phyloP scores from a whole-genome alignment of 257 asterid species.

The Voacanga thouarsii region DNA sequence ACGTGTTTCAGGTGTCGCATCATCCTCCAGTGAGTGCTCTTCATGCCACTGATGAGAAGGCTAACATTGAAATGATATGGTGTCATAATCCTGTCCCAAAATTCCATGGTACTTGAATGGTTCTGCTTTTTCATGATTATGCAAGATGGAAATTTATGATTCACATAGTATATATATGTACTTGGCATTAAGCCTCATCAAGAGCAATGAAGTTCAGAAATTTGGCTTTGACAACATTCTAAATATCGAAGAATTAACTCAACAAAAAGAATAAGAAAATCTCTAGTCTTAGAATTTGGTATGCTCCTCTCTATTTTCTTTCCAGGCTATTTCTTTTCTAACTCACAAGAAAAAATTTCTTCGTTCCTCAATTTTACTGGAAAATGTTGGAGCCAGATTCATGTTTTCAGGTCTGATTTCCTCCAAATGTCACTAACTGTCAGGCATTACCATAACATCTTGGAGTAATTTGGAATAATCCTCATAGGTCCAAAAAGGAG shows the following conservation, averaged over 20 bases:
- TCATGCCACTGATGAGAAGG: slow-evolving; percentile 74
- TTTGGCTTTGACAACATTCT: neutral
- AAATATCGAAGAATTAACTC: neutral
- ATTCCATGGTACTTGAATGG: slow-evolving; percentile 48
- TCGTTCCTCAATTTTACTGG: too few relatives aligned
- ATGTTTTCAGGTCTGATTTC: too few relatives aligned
- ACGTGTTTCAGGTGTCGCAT: slow-evolving; percentile 65
- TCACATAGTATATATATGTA: neutral
- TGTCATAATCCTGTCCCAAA: slow-evolving; percentile 63
- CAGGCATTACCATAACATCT: neutral
- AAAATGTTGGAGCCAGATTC: too few relatives aligned
- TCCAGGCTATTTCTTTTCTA: neutral
- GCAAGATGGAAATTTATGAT: neutral
- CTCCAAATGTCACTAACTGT: too few relatives aligned
- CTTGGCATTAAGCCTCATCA: neutral
- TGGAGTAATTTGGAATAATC: too few relatives aligned
- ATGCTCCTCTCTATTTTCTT: neutral
- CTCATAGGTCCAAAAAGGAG: neutral
- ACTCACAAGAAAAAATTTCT: too few relatives aligned
- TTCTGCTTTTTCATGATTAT: neutral
- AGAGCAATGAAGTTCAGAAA: neutral
- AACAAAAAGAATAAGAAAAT: too few relatives aligned
- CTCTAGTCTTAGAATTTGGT: too few relatives aligned
- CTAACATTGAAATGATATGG: slow-evolving; percentile 57
- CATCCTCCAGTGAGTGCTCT: slow-evolving; percentile 89